phyloP scores from a whole-genome alignment of 1,284 basidiomycete genomes.

The Melampsora americana region DNA sequence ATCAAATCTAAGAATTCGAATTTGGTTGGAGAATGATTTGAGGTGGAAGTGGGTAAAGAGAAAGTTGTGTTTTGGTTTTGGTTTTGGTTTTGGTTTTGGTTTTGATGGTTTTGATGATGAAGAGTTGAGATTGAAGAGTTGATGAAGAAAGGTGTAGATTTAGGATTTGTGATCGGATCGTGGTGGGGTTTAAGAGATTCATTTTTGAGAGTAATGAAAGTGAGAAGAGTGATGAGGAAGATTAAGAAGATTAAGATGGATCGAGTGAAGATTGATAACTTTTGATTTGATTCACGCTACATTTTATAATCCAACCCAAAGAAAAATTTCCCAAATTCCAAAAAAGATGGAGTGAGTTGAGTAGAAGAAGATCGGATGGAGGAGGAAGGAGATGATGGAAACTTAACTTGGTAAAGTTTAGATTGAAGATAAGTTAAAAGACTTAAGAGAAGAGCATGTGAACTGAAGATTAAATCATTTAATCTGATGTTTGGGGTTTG shows the following conservation, averaged over 20 bases:
- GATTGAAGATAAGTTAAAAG: slow-evolving; percentile 18
- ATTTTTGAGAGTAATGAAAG: no score
- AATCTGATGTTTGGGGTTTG: slow-evolving; percentile 46
- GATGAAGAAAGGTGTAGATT: no score
- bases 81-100: no score
- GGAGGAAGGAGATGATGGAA: background rate
- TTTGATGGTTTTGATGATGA: no score
- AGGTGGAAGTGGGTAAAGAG: no score
- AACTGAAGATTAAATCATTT: slow-evolving; percentile 27
- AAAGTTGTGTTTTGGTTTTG: no score
- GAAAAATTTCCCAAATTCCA: no score
- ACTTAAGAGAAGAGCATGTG: slow-evolving; percentile 34
- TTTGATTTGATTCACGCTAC: background rate
- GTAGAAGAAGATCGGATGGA: background rate
- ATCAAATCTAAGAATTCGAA: slow-evolving; percentile 34
- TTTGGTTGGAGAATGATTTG: background rate
- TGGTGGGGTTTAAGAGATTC: no score
- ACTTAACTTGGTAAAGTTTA: slow-evolving; percentile 18
- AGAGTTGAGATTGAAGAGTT: no score
- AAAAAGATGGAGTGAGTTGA: no score
- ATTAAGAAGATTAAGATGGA: background rate
- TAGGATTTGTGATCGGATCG: no score
- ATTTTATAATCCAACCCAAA: background rate
- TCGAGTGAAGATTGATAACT: background rate
- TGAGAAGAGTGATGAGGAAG: no score